Conservation (phyloP, 257 asterid species). For the Petunia axillaris region DNA sequence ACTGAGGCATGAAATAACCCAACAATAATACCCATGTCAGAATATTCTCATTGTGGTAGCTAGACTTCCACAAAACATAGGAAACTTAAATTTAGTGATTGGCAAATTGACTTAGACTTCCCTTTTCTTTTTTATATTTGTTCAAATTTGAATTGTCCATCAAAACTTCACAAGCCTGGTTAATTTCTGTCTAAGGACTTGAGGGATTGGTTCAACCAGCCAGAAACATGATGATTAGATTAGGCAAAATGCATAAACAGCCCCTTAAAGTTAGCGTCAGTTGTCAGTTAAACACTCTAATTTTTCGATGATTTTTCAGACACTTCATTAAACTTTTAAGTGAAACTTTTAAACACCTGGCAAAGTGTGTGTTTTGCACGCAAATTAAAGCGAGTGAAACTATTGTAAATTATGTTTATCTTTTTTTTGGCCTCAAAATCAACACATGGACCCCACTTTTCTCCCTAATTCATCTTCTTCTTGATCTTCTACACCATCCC, state of each 20-base stretch:
- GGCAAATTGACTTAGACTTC: background rate
- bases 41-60: background rate
- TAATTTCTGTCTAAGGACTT: background rate
- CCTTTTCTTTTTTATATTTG: background rate
- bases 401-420: too few relatives aligned
- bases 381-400: too few relatives aligned
- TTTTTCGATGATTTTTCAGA: too few relatives aligned
- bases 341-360: too few relatives aligned
- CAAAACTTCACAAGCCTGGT: background rate
- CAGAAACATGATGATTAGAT: background rate
- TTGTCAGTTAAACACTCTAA: background rate
- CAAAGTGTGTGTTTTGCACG: too few relatives aligned
- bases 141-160: background rate
- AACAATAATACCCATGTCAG: background rate
- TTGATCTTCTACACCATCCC: too few relatives aligned
- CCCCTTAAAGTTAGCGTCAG: background rate
- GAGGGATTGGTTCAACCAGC: constrained; percentile 5
- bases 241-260: too few relatives aligned
- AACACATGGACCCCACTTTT: too few relatives aligned
- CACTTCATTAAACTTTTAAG: too few relatives aligned
- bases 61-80: background rate
- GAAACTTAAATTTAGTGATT: background rate
- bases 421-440: too few relatives aligned
- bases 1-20: constrained; percentile 6
- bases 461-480: too few relatives aligned